Conservation (phyloP, 1,284 basidiomycete genomes). For the Jaminaea rosea region DNA sequence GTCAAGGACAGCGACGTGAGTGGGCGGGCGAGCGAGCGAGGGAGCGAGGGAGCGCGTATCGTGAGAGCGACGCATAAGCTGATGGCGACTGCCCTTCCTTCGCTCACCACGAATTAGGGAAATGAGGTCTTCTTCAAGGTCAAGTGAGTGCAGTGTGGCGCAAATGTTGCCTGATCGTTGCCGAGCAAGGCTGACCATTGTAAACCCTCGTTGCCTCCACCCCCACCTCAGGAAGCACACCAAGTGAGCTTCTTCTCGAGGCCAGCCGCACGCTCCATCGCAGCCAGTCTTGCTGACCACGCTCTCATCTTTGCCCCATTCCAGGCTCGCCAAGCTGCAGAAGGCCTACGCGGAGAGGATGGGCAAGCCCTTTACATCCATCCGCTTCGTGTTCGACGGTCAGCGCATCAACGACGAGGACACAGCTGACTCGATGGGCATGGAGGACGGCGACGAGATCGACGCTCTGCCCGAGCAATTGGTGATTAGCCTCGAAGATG, state of each 20-base stretch:
- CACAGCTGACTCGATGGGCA: conserved; percentile 42
- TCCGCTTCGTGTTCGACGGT: conserved; percentile 45
- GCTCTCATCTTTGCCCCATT: too few relatives aligned
- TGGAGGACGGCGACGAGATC: conserved; percentile 46
- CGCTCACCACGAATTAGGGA: too few relatives aligned
- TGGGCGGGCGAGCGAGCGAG: too few relatives aligned
- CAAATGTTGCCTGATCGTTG: too few relatives aligned
- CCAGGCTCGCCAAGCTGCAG: conserved; percentile 83
- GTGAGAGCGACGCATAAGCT: neutral
- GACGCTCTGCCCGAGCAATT: conserved; percentile 47
- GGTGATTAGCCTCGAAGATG: too few relatives aligned
- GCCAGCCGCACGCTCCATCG: too few relatives aligned
- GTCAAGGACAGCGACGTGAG: conserved; percentile 45
- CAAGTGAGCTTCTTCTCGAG: too few relatives aligned
- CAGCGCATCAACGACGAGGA: conserved; percentile 43
- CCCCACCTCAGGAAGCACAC: too few relatives aligned
- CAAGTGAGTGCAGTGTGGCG: too few relatives aligned
- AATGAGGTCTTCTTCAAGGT: conserved; percentile 98
- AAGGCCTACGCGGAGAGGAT: conserved; percentile 87
- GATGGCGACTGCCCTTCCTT: neutral
- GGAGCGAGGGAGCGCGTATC: neutral
- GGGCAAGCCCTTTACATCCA: conserved; percentile 57
- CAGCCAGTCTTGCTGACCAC: too few relatives aligned
- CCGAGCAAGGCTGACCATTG: too few relatives aligned
- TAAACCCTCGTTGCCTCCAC: too few relatives aligned